A percentile compares a stretch with the other conserved stretches of the same genome.
These are phyloP conservation scores for Pachyrhizus erosus DNA, from an alignment of 306 rosid species.

Conservation along the genomic window DNA sequence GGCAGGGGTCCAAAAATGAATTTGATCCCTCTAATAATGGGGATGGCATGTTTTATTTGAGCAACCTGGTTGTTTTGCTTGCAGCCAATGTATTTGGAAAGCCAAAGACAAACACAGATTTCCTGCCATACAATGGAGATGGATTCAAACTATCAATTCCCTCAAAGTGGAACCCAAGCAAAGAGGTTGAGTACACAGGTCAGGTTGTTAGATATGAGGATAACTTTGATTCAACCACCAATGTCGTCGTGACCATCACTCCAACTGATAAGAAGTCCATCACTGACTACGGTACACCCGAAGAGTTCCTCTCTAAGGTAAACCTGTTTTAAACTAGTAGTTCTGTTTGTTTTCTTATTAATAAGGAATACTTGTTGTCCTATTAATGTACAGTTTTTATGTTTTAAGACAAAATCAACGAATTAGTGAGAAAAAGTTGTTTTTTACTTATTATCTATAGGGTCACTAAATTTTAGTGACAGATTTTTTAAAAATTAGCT, in stretches of 20 bases:
- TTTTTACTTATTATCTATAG: not conserved
- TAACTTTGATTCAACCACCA: conserved; percentile 78
- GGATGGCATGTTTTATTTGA: conserved; percentile 15
- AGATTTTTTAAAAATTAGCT: not conserved
- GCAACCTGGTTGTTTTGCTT: conserved; percentile 35
- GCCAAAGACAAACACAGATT: conserved; percentile 91
- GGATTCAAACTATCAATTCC: conserved; percentile 90
- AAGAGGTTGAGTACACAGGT: conserved; percentile 80
- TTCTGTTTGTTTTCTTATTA: not conserved
- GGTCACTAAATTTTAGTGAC: not conserved
- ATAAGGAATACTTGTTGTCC: not conserved
- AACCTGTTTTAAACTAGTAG: not conserved
- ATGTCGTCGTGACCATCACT: conserved; percentile 67
- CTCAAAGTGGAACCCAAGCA: conserved; percentile 97
- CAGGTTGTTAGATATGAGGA: conserved; percentile 93
- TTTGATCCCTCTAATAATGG: not conserved
- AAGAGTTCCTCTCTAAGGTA: conserved; percentile 77
- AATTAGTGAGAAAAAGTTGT: not conserved
- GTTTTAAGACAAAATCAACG: not conserved
- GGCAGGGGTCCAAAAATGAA: not conserved
- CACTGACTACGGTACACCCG: conserved; percentile 87
- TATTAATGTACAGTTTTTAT: not conserved
- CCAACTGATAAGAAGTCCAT: conserved; percentile 88
- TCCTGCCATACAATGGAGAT: conserved; percentile 70
- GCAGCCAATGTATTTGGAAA: conserved; percentile 98